Percentiles rank a stretch among this genome's conserved stretches.
These are phyloP conservation scores for Liriodendron chinense DNA, from an alignment of 164 flowering plant species.

Conservation along the genomic window DNA sequence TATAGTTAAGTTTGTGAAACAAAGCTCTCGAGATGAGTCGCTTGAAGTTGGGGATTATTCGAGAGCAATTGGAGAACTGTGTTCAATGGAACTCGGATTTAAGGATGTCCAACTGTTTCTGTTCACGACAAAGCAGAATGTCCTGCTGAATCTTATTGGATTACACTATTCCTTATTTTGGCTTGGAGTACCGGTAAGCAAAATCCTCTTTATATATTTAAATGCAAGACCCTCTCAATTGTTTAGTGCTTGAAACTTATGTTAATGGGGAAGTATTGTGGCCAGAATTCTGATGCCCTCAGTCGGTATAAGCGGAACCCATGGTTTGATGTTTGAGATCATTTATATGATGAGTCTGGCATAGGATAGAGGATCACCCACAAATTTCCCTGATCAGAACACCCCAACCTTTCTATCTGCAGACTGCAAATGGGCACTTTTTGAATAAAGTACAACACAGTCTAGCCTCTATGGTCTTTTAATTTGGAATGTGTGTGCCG, in stretches of 20 bases:
- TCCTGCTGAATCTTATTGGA: slow-evolving; percentile 67
- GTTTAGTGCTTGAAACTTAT: neutral
- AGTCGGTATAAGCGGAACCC: too few species aligned
- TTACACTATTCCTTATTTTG: slow-evolving; percentile 59
- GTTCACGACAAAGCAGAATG: slow-evolving; percentile 47
- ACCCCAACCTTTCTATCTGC: too few species aligned
- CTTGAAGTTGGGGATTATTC: slow-evolving; percentile 59
- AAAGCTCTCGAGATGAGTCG: slow-evolving; percentile 34
- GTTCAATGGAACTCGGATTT: slow-evolving; percentile 43
- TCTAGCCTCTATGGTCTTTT: too few species aligned
- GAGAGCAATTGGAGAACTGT: slow-evolving; percentile 41
- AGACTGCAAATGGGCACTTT: too few species aligned
- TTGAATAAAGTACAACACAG: too few species aligned
- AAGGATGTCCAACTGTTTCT: slow-evolving; percentile 66
- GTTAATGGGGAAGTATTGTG: too few species aligned
- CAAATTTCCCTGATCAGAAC: too few species aligned
- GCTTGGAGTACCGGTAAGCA: slow-evolving; percentile 56
- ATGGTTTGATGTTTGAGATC: too few species aligned
- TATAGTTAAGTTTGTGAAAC: slow-evolving; percentile 42
- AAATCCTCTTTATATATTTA: neutral
- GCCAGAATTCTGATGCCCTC: too few species aligned
- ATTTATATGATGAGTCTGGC: too few species aligned
- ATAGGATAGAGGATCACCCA: too few species aligned
- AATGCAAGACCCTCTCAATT: neutral
- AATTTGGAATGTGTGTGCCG: too few species aligned